A percentile compares a stretch with the other conserved stretches of the same genome.
Evolutionary conservation across 2,329 filamentous ascomycete species (phyloP).

Genomic region (Akanthomyces muscarius): DNA sequence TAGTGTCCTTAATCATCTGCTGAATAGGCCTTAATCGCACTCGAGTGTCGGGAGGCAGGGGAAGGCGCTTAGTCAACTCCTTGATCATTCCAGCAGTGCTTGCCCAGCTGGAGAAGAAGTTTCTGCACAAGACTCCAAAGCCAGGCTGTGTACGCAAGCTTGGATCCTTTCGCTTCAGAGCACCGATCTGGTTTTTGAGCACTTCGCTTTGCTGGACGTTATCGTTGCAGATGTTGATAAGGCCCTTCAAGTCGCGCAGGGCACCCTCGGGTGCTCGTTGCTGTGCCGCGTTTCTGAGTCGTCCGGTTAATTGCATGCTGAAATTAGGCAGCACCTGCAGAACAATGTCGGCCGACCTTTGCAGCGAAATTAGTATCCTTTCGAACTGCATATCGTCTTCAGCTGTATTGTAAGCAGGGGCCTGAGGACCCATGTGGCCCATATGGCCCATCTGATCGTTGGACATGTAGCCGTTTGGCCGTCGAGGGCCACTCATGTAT

Average conservation of each 20-base stretch:
- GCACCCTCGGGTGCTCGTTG: slow-evolving; percentile 56
- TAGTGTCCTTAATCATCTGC: slow-evolving; percentile 75
- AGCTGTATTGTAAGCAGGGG: slow-evolving; percentile 23
- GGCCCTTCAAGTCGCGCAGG: slow-evolving; percentile 62
- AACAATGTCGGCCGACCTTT: slow-evolving; percentile 68
- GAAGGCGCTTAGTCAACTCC: slow-evolving; percentile 46
- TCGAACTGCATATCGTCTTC: slow-evolving; percentile 82
- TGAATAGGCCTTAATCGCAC: slow-evolving; percentile 75
- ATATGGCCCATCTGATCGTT: slow-evolving; percentile 10
- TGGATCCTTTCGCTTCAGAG: slow-evolving; percentile 82
- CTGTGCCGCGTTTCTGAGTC: slow-evolving; percentile 60
- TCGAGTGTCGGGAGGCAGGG: slow-evolving; percentile 64
- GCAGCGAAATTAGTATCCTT: slow-evolving; percentile 72
- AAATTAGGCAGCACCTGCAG: slow-evolving; percentile 67
- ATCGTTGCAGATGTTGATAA: slow-evolving; percentile 67
- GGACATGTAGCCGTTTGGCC: slow-evolving; percentile 24
- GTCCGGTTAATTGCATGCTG: slow-evolving; percentile 60
- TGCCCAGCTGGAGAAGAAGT: slow-evolving; percentile 66
- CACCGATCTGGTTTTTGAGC: slow-evolving; percentile 67
- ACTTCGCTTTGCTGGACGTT: slow-evolving; percentile 70
- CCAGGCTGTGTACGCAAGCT: slow-evolving; percentile 60
- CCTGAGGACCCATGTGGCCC: neutral
- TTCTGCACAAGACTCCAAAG: slow-evolving; percentile 70
- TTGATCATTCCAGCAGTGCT: slow-evolving; percentile 61
- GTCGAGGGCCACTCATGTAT: slow-evolving; percentile 45